phyloP scores from a whole-genome alignment of 805 yeast species.

The Ogataea nakhonphanomensis region DNA sequence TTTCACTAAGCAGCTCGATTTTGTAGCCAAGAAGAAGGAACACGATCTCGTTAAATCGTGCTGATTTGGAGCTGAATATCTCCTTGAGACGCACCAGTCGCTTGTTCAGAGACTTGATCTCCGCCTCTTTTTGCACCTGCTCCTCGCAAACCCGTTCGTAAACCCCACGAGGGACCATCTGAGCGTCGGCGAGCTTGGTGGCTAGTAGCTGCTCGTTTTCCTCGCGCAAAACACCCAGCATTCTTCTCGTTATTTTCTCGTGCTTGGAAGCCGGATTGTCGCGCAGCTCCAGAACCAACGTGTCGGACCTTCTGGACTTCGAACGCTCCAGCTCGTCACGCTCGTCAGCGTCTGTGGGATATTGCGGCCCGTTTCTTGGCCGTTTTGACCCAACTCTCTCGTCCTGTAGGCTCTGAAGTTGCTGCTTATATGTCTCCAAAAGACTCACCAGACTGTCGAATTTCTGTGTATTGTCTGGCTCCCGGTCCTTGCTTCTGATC shows the following conservation, averaged over 20 bases:
- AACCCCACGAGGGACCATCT: background rate
- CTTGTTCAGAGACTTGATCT: conserved; percentile 49
- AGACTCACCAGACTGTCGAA: conserved; percentile 41
- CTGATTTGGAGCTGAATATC: conserved; percentile 61
- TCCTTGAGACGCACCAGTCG: conserved; percentile 51
- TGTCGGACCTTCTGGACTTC: conserved; percentile 7
- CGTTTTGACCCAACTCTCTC: background rate
- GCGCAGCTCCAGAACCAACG: conserved; percentile 54
- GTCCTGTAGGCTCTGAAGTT: conserved; percentile 38
- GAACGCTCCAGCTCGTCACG: background rate
- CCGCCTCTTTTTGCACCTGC: conserved; percentile 42
- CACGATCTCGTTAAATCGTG: conserved; percentile 65
- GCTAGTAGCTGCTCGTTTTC: conserved; percentile 59
- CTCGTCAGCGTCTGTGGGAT: background rate
- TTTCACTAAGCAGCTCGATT: conserved; percentile 60
- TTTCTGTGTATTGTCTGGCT: conserved; percentile 17
- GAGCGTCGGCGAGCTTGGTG: background rate
- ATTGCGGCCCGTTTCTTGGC: background rate
- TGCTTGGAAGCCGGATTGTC: conserved; percentile 62
- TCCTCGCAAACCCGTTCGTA: conserved; percentile 62
- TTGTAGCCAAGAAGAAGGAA: conserved; percentile 68
- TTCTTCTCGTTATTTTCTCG: conserved; percentile 54
- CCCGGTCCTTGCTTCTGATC: conserved; percentile 11
- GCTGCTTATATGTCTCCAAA: conserved; percentile 53
- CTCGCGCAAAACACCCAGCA: conserved; percentile 45